A percentile compares a stretch with the other conserved stretches of the same genome.
Evolutionary conservation across 352 stramenopile genomes (phyloP).

Genomic region (Phytophthora parvispora): DNA sequence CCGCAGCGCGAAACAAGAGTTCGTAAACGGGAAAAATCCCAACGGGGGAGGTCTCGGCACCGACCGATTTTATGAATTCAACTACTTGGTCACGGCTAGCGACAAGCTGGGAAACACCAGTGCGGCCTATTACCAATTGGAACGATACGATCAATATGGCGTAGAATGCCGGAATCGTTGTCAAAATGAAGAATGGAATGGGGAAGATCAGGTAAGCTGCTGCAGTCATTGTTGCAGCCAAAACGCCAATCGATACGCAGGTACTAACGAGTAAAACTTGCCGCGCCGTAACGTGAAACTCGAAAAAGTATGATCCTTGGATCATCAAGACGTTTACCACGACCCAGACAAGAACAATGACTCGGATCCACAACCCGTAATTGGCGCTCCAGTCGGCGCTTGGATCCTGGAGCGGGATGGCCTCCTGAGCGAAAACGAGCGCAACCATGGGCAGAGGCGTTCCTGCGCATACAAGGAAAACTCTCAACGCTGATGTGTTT

Average conservation of each 20-base stretch:
- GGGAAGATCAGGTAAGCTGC: background rate
- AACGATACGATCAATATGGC: background rate
- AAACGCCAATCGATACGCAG: background rate
- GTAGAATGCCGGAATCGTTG: background rate
- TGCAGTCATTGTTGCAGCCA: background rate
- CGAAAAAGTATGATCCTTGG: background rate
- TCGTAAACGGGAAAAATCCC: conserved; percentile 9
- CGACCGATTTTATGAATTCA: background rate
- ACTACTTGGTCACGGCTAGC: background rate
- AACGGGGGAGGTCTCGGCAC: background rate
- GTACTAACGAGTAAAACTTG: background rate
- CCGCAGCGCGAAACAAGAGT: background rate
- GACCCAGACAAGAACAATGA: background rate
- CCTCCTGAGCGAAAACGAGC: background rate
- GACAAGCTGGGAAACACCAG: background rate
- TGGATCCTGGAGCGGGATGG: conserved; percentile 7
- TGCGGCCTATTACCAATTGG: background rate
- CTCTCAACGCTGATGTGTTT: background rate
- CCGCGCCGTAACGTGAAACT: background rate
- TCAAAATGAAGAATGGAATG: conserved; percentile 4
- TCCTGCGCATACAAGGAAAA: background rate
- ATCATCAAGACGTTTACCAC: background rate
- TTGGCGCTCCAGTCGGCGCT: background rate
- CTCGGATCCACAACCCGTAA: conserved; percentile 8
- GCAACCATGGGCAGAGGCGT: background rate